A percentile compares a stretch with the other conserved stretches of the same genome.
Evolutionary conservation across 805 yeast species (phyloP).

Genomic region (Osmozyma mogii): DNA sequence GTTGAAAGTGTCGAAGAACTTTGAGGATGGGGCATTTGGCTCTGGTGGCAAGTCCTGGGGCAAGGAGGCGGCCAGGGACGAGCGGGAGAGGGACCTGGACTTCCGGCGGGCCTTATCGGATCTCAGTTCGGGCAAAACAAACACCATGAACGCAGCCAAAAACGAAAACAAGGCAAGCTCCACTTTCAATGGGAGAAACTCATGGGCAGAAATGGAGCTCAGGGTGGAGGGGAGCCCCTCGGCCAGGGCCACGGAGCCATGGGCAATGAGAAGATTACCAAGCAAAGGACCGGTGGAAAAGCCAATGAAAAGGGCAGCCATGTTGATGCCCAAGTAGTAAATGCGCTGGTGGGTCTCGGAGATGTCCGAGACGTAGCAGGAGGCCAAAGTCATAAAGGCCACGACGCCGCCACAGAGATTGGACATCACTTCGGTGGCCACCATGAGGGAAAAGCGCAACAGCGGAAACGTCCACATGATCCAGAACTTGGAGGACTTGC

Average conservation of each 20-base stretch:
- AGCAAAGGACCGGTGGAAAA: conserved; percentile 58
- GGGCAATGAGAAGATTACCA: conserved; percentile 27
- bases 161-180: conserved; percentile 27
- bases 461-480: conserved; percentile 18
- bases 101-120: conserved; percentile 44
- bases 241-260: too few relatives aligned
- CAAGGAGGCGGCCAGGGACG: conserved; percentile 8
- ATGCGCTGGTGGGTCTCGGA: conserved; percentile 54
- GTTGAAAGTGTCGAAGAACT: conserved; percentile 8
- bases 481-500: conserved; percentile 15
- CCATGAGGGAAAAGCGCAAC: conserved; percentile 29
- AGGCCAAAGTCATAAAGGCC: conserved; percentile 48
- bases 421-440: conserved; percentile 38
- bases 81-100: conserved; percentile 36
- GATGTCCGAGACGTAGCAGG: conserved; percentile 70
- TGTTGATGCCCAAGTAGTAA: conserved; percentile 47
- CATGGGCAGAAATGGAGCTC: conserved; percentile 16
- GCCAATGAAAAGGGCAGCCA: conserved; percentile 55
- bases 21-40: not conserved
- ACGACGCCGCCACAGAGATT: conserved; percentile 58
- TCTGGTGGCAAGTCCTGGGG: not conserved
- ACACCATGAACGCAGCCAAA: conserved; percentile 17
- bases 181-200: conserved; percentile 25
- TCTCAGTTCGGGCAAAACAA: conserved; percentile 57
- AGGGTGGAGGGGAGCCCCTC: too few relatives aligned